Evolutionary conservation across 176 grass and related monocot species (phyloP), one percentile per base, ranked within the genome.

Genomic region (Avena insularis): DNA sequence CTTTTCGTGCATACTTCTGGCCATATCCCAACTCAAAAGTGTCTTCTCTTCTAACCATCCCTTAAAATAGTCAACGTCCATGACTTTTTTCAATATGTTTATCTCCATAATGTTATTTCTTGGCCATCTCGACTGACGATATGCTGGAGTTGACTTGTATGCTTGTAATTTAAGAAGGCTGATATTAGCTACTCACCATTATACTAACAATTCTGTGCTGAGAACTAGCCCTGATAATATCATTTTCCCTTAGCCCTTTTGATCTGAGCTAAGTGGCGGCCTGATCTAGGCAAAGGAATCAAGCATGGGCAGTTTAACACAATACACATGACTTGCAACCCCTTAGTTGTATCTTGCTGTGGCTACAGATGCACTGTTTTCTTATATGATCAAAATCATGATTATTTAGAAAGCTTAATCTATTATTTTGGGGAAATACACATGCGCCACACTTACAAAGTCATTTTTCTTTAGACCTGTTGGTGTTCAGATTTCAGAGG

Each of bases 401-500:
- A 27, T 63, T 47, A 27, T 60, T 5, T 45, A 61, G 19, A 45
- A 61, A 79, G 5, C 20, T 45, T 61, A 43, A 23, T 59, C 19
- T 77, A 19, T 13, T 79, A 59, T n/a, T 58, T 17, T 36, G 4
- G 31, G 29, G 17, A 56, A 13, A 21, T 29, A 55, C 25, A 21
- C 16, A 36, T 12, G 31, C 0, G 15, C 8, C 29, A 36, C 16
- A 6, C 9, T 12, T 9, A 58, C 4, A 56, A 12, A 56, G 33
- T 78, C 31, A 78, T 78, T 19, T 77, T 3, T 17, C 51, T 62
- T 46, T 40, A 79, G 21, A 61, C n/a, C 38, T 43, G 16, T 80
- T 63, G 38, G 13, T 80, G 59, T 63, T 59, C 36, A 80, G 58
- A 80, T 46, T 64, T 40, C 59, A 49, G 78, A 80, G 43, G n/a